Percentiles rank a stretch among this genome's conserved stretches.
Evolutionary conservation across 164 flowering plant species (phyloP).

Genomic region (Platanus orientalis): DNA sequence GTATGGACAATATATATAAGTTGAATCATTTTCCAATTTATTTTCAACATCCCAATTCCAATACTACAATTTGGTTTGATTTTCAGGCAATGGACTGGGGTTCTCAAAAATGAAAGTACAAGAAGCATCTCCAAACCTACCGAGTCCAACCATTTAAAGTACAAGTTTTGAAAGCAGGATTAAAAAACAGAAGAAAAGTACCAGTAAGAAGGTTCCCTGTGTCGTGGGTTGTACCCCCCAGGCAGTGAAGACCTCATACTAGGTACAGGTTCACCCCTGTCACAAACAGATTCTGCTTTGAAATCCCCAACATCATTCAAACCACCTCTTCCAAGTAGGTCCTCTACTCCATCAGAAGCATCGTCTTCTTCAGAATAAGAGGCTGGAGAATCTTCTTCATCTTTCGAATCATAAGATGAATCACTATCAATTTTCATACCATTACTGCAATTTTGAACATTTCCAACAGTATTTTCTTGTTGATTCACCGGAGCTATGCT

Average conservation of each 20-base stretch:
- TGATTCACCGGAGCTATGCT: constrained; percentile 13
- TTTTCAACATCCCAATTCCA: too few species aligned
- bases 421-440: constrained; percentile 25
- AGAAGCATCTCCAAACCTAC: background rate
- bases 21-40: too few species aligned
- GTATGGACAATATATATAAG: too few species aligned
- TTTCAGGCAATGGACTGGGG: too few species aligned
- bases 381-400: constrained; percentile 31
- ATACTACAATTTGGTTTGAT: too few species aligned
- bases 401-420: constrained; percentile 34
- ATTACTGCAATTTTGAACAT: constrained; percentile 9
- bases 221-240: constrained; percentile 78
- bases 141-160: background rate
- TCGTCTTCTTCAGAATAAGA: constrained; percentile 39
- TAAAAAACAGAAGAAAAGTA: constrained; percentile 17
- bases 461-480: constrained; percentile 11
- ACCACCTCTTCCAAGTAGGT: constrained; percentile 26
- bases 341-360: constrained; percentile 46
- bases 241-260: constrained; percentile 34
- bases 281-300: constrained; percentile 16
- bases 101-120: too few species aligned
- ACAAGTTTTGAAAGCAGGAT: background rate
- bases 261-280: constrained; percentile 18
- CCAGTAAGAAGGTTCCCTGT: constrained; percentile 92
- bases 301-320: constrained; percentile 19